Conservation (phyloP, 2,329 filamentous ascomycete species). For the Dothiorella sarmentorum region DNA sequence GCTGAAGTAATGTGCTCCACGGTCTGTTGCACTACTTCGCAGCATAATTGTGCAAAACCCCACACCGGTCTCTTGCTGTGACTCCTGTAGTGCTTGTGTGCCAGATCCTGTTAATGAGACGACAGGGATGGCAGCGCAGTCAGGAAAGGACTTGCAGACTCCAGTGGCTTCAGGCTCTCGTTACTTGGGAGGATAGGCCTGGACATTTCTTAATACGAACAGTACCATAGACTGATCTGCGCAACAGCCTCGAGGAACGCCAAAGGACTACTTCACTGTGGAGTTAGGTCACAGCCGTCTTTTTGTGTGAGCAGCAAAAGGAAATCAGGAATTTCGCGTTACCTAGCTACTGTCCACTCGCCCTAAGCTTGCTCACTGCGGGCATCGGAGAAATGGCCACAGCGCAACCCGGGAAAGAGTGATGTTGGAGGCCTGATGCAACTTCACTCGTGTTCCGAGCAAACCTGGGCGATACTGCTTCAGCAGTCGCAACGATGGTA, state of each 20-base stretch:
- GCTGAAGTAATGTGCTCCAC: too few relatives aligned
- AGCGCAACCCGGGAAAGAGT: neutral
- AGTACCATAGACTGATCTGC: neutral
- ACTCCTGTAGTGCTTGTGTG: too few relatives aligned
- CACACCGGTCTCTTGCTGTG: too few relatives aligned
- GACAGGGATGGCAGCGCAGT: neutral
- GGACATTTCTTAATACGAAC: neutral
- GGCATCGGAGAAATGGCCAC: neutral
- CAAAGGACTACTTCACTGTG: neutral
- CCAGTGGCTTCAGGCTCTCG: too few relatives aligned
- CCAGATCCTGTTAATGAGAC: too few relatives aligned
- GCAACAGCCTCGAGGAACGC: neutral
- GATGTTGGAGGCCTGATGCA: neutral
- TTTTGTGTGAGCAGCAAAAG: neutral
- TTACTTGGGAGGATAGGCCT: too few relatives aligned
- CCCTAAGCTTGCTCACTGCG: neutral
- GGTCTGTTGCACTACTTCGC: too few relatives aligned
- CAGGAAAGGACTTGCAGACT: too few relatives aligned
- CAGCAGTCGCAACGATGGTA: slow-evolving; percentile 52
- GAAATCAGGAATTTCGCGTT: slow-evolving; percentile 7
- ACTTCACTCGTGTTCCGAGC: neutral
- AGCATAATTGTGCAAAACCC: too few relatives aligned
- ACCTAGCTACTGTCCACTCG: neutral
- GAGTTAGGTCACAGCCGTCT: neutral
- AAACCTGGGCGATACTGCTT: slow-evolving; percentile 17